phyloP scores from a whole-genome alignment of 257 asterid species.

The Rehmannia glutinosa region DNA sequence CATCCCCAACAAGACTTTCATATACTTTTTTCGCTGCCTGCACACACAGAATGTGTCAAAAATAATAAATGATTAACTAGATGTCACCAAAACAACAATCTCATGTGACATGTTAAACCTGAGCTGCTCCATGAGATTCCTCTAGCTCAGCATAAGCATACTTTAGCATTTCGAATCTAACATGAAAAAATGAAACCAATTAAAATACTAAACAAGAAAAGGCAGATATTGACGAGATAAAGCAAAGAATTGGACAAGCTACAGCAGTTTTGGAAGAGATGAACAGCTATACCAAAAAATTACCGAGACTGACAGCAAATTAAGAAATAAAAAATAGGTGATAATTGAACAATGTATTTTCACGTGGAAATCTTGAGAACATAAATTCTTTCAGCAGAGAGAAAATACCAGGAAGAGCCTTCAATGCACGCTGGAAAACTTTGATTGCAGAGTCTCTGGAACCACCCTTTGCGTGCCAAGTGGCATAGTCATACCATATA shows the following conservation, averaged over 20 bases:
- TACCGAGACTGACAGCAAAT: background rate
- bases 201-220: conserved; percentile 1
- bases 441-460: conserved; percentile 76
- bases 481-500: conserved; percentile 96
- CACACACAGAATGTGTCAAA: conserved; percentile 11
- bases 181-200: conserved; percentile 18
- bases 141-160: conserved; percentile 98
- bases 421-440: conserved; percentile 87
- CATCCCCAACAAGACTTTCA: conserved; percentile 86
- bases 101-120: conserved; percentile 41
- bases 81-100: background rate
- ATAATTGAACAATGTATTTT: background rate
- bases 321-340: background rate
- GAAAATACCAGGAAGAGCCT: conserved; percentile 93
- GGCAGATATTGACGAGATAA: background rate
- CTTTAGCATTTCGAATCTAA: conserved; percentile 83
- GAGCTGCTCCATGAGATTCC: conserved; percentile 86
- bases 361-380: conserved; percentile 5
- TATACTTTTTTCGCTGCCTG: conserved; percentile 90
- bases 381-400: conserved; percentile 14
- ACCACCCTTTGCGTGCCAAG: conserved; percentile 89
- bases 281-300: background rate
- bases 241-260: too few species aligned
- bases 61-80: background rate
- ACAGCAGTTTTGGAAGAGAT: too few species aligned